phyloP scores from a whole-genome alignment of 805 yeast genomes.

The Wickerhamomyces pijperi region DNA sequence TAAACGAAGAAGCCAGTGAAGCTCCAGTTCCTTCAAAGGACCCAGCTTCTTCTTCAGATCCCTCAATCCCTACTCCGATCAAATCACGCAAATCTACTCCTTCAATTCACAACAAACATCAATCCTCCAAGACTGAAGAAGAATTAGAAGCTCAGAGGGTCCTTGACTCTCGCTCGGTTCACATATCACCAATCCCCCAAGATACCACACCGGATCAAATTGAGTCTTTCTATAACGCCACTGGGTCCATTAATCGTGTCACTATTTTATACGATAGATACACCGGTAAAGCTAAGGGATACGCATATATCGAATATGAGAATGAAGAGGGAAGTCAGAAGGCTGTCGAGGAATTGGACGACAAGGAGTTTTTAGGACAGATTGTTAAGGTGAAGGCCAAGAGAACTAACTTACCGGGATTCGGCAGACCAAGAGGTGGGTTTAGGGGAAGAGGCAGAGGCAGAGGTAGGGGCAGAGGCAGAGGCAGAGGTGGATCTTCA shows the following conservation, averaged over 20 bases:
- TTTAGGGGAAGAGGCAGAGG: conserved; percentile 14
- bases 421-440: conserved; percentile 16
- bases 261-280: conserved; percentile 37
- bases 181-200: conserved; percentile 40
- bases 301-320: conserved; percentile 54
- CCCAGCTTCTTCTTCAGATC: too few species aligned
- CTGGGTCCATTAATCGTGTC: conserved; percentile 38
- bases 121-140: conserved; percentile 16
- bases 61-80: too few species aligned
- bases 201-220: conserved; percentile 38
- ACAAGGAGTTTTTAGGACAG: conserved; percentile 32
- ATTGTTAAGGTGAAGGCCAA: conserved; percentile 36
- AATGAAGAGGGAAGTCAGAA: conserved; percentile 26
- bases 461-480: conserved; percentile 4
- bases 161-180: conserved; percentile 41
- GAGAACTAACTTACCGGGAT: conserved; percentile 45
- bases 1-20: too few species aligned
- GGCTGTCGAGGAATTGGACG: conserved; percentile 35
- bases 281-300: conserved; percentile 42
- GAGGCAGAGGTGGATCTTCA: conserved; percentile 3
- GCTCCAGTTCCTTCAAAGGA: too few species aligned
- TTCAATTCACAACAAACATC: too few species aligned
- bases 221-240: conserved; percentile 32
- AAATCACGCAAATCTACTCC: too few species aligned
- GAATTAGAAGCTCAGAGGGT: conserved; percentile 27